Evolutionary conservation across 495 filamentous ascomycete genomes (phyloP), one percentile per base, ranked within the genome.

Genomic region (Penicillium atrosanguineum): DNA sequence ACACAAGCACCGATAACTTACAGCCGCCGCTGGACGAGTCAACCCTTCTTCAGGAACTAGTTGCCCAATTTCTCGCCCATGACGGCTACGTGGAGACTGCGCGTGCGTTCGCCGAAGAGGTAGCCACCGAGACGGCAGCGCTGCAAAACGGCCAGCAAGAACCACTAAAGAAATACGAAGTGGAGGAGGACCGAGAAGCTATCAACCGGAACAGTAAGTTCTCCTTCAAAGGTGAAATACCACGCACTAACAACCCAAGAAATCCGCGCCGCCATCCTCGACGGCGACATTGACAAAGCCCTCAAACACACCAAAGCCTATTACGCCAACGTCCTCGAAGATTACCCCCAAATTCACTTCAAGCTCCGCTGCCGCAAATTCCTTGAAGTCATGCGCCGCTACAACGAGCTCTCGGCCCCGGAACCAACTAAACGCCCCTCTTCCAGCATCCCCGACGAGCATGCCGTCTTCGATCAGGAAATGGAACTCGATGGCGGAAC

Each of bases 51-150:
- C 94, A 97, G 66, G 81, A 87, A 57, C 69, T 93, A 53, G 86
- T 95, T 16, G 80, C 90, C 11, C 92, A 97, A 69, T 96, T 92
- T 60, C 77, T 99, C 7, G 88, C 90, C 36, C 94, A 97, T 62
- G 95, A 97, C 65, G 95, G 94, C 50, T 97, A 96, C 57, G 85
- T 97, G n/a, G 93, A 96, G 52, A 95, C 94, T 7, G 91, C 92
- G 15, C 82, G 84, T 55, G 90, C 88, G 0, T 97, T 99, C 71
- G 84, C 88, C 7, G 80, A 87, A 63, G 95, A 97, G 64, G 84
- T 95, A 6, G 83, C 83, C 34, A 74, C 76, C 16, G 91, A 95
- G 66, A 83, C 85, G 52, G 71, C 72, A 52, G 81, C 86, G 7
- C 69, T 95, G 26, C 78, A 79, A 47, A 74, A 80, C 45, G 80